phyloP scores from a whole-genome alignment of 2,329 filamentous ascomycete genomes.

The Dactylonectria estremocensis region DNA sequence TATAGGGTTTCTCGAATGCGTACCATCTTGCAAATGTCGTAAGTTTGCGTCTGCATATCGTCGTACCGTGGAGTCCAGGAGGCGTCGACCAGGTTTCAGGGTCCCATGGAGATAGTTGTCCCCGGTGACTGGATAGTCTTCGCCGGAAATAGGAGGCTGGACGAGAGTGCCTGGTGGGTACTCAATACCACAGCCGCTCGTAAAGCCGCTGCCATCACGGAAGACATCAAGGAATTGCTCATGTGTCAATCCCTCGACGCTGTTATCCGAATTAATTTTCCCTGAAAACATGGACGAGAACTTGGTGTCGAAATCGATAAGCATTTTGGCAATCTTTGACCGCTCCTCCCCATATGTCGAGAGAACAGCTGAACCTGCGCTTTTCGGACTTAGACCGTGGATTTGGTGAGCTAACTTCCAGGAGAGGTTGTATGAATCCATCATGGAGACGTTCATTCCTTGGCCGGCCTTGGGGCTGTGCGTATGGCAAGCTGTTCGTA shows the following conservation, averaged over 20 bases:
- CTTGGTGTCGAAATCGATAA: conserved; percentile 62
- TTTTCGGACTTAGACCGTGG: conserved; percentile 43
- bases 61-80: conserved; percentile 22
- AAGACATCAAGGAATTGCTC: conserved; percentile 40
- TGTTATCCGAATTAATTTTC: conserved; percentile 20
- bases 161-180: conserved; percentile 20
- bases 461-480: conserved; percentile 75
- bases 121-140: neutral
- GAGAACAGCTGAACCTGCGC: conserved; percentile 57
- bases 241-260: conserved; percentile 27
- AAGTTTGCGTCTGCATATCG: conserved; percentile 29
- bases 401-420: conserved; percentile 68
- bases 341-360: conserved; percentile 67
- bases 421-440: conserved; percentile 70
- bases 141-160: neutral
- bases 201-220: conserved; percentile 29
- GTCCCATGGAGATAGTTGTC: conserved; percentile 11
- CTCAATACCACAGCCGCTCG: conserved; percentile 30
- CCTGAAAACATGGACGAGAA: conserved; percentile 44
- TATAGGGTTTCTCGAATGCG: neutral
- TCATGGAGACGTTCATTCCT: conserved; percentile 81
- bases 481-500: conserved; percentile 64
- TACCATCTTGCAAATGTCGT: conserved; percentile 32
- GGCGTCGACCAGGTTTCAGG: conserved; percentile 20
- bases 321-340: conserved; percentile 60